Evolutionary conservation across 176 grass and related monocot species (phyloP).

Genomic region (Cymbopogon citratus): DNA sequence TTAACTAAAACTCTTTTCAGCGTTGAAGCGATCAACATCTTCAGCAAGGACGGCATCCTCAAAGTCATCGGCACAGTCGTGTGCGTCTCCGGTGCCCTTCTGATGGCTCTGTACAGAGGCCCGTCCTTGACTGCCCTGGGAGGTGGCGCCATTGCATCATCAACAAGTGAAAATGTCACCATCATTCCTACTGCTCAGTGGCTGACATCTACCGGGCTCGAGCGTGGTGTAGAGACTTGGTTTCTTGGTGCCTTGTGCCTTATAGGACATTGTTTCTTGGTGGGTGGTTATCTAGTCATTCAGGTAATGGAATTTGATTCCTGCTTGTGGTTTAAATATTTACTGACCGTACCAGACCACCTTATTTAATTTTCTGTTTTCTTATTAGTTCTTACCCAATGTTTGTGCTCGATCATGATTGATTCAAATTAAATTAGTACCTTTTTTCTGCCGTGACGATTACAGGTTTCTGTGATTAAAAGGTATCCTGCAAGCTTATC

Average conservation of each 20-base stretch:
- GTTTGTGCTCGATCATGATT: background rate
- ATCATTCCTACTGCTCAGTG: background rate
- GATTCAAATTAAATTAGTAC: background rate
- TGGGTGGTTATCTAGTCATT: conserved; percentile 85
- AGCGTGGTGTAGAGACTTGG: conserved; percentile 45
- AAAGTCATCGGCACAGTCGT: conserved; percentile 58
- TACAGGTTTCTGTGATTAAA: conserved; percentile 67
- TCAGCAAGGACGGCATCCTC: conserved; percentile 45
- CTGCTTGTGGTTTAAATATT: too few species aligned
- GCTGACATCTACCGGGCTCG: conserved; percentile 30
- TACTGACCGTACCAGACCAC: background rate
- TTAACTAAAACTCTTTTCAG: conserved; percentile 2
- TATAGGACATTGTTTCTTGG: conserved; percentile 67
- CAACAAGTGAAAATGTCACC: background rate
- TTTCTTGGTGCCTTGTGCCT: conserved; percentile 77
- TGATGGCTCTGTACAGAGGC: conserved; percentile 81
- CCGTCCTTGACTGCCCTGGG: conserved; percentile 54
- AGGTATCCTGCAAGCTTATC: conserved; percentile 84
- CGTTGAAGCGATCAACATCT: conserved; percentile 60
- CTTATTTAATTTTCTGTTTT: background rate
- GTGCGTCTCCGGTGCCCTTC: conserved; percentile 61
- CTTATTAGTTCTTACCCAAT: background rate
- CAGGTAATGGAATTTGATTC: conserved; percentile 33
- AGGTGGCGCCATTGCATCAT: background rate
- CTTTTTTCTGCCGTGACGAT: background rate